Base-by-base conservation (phyloP, 1,139 yeast species). In the Groenewaldozyma sp. region DNA sequence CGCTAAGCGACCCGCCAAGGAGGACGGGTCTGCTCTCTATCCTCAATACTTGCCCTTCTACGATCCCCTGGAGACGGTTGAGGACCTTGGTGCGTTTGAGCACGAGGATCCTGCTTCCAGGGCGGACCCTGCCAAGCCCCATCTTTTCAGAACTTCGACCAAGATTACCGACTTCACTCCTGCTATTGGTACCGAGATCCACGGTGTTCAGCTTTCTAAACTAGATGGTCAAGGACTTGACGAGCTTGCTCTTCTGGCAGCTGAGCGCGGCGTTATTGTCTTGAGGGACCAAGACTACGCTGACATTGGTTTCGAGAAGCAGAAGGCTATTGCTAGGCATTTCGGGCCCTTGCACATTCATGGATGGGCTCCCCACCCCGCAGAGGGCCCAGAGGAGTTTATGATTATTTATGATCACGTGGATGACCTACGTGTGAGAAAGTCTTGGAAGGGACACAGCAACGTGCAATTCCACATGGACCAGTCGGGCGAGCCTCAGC, bases 231-330 rank as follows among this genome's bases (percentile, higher is more conserved):
- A 20, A 9, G 34, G 32, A 11, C 34, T 28, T 13, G 73, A 77
- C 54, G 82, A 77, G 50, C 65, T 77, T 46, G 80, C 82, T 0
- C 62, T 74, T 27, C 61, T 70, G 21, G 78, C 72, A 32, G 82
- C 77, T 18, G 70, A 74, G 58, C 67, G 78, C 50, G 82, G 82
- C 38, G 76, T 76, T 40, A 73, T 73, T 31, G 71, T 75, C 2
- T 76, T 77, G 56, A 67, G 81, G 55, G 69, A 73, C 43, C 82
- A 77, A 58, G 82, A 78, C 51, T 68, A 76, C 45, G 70, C 70
- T 35, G 58, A 62, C 19, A 19, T 24, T 3, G 38, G 36, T 4
- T 57, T 35, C 21, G 41, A 35, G 16, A 11, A 9, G 13, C 29
- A 19, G 13, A 37, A 39, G 38, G 59, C 69, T 14, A 70, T 62